Evolutionary conservation across 2,329 filamentous ascomycete species (phyloP).

Genomic region (Cladosporium colombiae): DNA sequence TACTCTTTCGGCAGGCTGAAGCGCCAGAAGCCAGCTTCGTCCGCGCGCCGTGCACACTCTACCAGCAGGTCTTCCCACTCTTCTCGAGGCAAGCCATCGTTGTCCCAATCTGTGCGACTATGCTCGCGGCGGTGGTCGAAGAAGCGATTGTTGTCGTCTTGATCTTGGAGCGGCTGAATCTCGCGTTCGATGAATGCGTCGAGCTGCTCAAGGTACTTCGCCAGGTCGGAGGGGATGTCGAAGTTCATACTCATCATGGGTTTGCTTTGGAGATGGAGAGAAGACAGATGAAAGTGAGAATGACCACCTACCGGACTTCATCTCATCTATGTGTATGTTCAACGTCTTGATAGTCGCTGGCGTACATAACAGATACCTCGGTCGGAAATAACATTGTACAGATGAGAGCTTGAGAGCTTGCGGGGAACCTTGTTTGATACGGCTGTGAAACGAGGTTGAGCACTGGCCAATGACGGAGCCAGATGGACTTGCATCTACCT

Average conservation of each 20-base stretch:
- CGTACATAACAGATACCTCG: neutral
- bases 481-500: neutral
- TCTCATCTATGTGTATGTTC: neutral
- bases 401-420: neutral
- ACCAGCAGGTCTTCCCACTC: slow-evolving; percentile 61
- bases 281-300: neutral
- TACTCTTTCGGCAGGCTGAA: slow-evolving; percentile 59
- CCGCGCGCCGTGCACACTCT: slow-evolving; percentile 53
- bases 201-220: slow-evolving; percentile 51
- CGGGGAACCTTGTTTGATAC: slow-evolving; percentile 6
- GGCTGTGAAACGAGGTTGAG: slow-evolving; percentile 1
- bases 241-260: slow-evolving; percentile 51
- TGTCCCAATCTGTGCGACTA: slow-evolving; percentile 62
- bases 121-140: slow-evolving; percentile 66
- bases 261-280: neutral
- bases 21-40: slow-evolving; percentile 62
- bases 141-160: slow-evolving; percentile 62
- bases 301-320: neutral
- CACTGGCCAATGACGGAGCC: slow-evolving; percentile 8
- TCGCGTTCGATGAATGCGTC: slow-evolving; percentile 59
- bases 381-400: slow-evolving; percentile 1
- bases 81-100: slow-evolving; percentile 55
- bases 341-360: neutral
- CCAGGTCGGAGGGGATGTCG: slow-evolving; percentile 56
- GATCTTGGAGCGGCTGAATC: slow-evolving; percentile 57